These are phyloP conservation scores for Melaleuca quinquenervia DNA, from an alignment of 345 rosid genomes.

Conservation along the genomic window DNA sequence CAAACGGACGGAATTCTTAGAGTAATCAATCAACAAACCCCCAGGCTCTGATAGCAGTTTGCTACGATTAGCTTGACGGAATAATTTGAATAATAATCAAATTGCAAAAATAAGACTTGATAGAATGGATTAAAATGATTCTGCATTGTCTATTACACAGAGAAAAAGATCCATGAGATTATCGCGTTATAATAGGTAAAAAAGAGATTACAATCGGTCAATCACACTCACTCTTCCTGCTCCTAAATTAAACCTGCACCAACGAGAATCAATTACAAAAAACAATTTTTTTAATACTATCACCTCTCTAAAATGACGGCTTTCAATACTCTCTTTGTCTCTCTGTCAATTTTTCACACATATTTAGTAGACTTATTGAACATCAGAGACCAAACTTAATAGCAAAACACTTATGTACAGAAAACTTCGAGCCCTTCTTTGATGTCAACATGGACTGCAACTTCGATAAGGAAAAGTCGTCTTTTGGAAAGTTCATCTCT, in stretches of 20 bases:
- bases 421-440: neutral
- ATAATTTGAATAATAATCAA: neutral
- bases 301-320: neutral
- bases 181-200: neutral
- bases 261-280: too few relatives aligned
- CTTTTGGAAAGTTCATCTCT: neutral
- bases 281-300: neutral
- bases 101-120: neutral
- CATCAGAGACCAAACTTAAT: neutral
- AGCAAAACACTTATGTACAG: neutral
- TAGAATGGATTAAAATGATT: neutral
- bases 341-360: neutral
- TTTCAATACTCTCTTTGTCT: neutral
- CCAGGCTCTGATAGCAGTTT: neutral
- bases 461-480: neutral
- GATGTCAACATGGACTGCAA: too few relatives aligned
- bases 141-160: neutral
- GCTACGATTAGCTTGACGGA: rapidly evolving
- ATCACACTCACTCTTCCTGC: neutral
- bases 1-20: neutral
- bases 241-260: neutral
- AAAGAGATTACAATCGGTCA: neutral
- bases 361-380: neutral
- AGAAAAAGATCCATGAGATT: neutral
- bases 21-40: neutral